Evolutionary conservation across 2,329 filamentous ascomycete genomes (phyloP), one percentile per base, ranked within the genome.

Genomic region (Botrytis aclada): DNA sequence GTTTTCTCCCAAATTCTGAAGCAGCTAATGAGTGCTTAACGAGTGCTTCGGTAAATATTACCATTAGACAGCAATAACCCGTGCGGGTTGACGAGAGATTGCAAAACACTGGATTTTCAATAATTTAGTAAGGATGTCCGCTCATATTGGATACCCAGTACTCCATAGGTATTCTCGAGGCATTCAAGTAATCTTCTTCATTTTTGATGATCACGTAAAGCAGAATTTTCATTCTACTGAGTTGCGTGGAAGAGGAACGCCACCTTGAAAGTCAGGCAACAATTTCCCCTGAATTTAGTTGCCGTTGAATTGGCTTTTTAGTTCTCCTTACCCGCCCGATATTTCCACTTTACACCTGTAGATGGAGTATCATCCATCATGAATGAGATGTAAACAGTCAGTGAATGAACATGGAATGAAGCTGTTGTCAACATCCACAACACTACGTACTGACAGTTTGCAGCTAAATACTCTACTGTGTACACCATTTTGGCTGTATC

Each of bases 41-140:
- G 43, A 3, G 43, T 67, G 64, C 64, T 67, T 67, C 25, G 64
- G 64, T 34, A 56, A 67, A 41, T 32, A 10, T 56, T 41, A 56
- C 25, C 25, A 41, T 41, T 10, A 54, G 34, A 54, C 37, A 62
- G n/a, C 22, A 39, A 25, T 10, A 39, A 41, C 16, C 60, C 25
- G 34, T 62, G 32, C 34, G 25, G 34, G 43, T 18, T 66, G 22
- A 37, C 47, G 29, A 37, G 63, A 34, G 29, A 37, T 66, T 51
- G 14, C 41, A 51, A 34, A 18, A n/a, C 5, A 51, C n/a, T 10
- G 32, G 22, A 51, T 37, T 47, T 16, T 51, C 7, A 14, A 39
- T 65, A 34, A 37, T 29, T 10, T 63, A 43, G 12, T n/a, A 51
- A 51, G 63, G 32, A 65, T 37, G n/a, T 56, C 51, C n/a, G 51